Evolutionary conservation across 805 yeast genomes (phyloP).

Genomic region (Metschnikowia henanensis): DNA sequence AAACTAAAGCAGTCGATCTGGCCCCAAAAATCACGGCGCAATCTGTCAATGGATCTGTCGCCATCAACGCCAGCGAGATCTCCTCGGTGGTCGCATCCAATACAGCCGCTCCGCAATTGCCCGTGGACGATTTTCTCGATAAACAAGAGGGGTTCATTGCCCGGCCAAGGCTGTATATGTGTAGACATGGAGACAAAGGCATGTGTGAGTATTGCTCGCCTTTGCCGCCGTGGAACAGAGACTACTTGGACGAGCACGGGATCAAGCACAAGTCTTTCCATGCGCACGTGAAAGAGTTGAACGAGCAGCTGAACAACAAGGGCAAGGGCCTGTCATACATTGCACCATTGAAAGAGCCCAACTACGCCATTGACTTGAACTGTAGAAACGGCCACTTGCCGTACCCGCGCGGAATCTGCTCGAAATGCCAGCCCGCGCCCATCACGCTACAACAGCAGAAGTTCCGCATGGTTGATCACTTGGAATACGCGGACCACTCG

Average conservation of each 20-base stretch:
- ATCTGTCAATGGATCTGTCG: constrained; percentile 10
- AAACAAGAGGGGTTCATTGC: constrained; percentile 69
- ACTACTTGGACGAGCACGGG: constrained; percentile 67
- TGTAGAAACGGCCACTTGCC: constrained; percentile 87
- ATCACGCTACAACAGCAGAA: constrained; percentile 87
- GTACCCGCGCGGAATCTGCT: constrained; percentile 94
- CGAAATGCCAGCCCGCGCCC: constrained; percentile 96
- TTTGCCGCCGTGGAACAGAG: constrained; percentile 89
- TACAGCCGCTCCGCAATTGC: constrained; percentile 47
- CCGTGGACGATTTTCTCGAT: constrained; percentile 68
- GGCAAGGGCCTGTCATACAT: constrained; percentile 63
- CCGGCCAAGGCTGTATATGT: constrained; percentile 59
- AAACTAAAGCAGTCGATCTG: background rate
- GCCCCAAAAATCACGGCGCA: constrained; percentile 1
- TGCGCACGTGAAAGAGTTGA: constrained; percentile 72
- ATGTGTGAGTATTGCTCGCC: constrained; percentile 99
- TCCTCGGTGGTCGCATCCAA: background rate
- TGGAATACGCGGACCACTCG: constrained; percentile 76
- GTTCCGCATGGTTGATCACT: constrained; percentile 97
- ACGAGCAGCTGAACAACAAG: constrained; percentile 63
- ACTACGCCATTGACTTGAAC: constrained; percentile 58
- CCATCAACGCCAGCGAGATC: constrained; percentile 9
- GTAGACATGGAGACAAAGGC: constrained; percentile 89
- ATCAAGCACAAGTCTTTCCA: constrained; percentile 91
- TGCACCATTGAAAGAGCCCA: constrained; percentile 74